Conservation (phyloP, 345 rosid genomes). For the Heritiera littoralis region DNA sequence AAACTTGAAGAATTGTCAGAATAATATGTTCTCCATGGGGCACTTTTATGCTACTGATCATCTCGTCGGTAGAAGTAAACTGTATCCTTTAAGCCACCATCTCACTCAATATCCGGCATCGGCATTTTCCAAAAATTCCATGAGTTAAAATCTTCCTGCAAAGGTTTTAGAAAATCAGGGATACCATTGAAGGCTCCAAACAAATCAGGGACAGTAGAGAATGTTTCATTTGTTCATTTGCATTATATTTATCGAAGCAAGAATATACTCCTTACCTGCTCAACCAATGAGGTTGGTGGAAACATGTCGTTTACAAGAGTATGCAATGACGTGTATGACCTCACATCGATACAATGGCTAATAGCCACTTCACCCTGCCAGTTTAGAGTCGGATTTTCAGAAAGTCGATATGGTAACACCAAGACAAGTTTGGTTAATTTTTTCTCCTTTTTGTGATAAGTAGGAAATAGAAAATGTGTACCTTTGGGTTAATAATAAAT, state of each 20-base stretch:
- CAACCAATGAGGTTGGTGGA: slow-evolving; percentile 74
- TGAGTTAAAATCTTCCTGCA: slow-evolving; percentile 82
- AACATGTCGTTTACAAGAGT: slow-evolving; percentile 93
- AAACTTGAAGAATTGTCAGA: slow-evolving; percentile 16
- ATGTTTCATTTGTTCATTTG: not conserved
- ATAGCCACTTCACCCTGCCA: slow-evolving; percentile 89
- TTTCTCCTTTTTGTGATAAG: not conserved
- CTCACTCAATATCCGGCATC: slow-evolving; percentile 51
- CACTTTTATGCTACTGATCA: not conserved
- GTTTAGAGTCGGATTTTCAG: slow-evolving; percentile 4
- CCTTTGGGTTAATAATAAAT: slow-evolving; percentile 94
- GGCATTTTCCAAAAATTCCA: slow-evolving; percentile 91
- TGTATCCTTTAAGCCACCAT: slow-evolving; percentile 7
- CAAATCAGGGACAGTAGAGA: not conserved
- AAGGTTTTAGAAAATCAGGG: not conserved
- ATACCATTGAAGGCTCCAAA: slow-evolving; percentile 16
- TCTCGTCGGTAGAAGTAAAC: slow-evolving; percentile 14
- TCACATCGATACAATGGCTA: slow-evolving; percentile 69
- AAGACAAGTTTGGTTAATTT: not conserved
- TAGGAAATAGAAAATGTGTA: slow-evolving; percentile 20
- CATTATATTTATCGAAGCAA: not conserved
- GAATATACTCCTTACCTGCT: slow-evolving; percentile 54
- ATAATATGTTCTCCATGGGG: slow-evolving; percentile 10
- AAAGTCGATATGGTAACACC: not conserved
- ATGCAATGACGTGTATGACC: slow-evolving; percentile 84